Evolutionary conservation across 495 filamentous ascomycete species (phyloP), one percentile per base, ranked within the genome.

Genomic region (Podospora pseudopauciseta): DNA sequence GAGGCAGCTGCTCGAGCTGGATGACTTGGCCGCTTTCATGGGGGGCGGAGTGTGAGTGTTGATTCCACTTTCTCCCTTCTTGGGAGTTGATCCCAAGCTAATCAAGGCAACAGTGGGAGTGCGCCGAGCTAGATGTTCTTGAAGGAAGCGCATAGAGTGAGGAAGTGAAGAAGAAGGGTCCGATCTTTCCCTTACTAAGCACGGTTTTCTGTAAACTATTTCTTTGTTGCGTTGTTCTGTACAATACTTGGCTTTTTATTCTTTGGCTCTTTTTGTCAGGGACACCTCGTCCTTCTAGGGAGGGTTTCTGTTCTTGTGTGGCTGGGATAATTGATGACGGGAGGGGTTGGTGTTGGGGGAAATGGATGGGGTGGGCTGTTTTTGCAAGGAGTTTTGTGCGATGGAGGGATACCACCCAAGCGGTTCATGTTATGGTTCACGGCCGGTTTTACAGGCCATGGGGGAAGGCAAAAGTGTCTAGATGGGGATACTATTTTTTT

Each of bases 11-110:
- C 73, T 84, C 5, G 82, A 84, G 68, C 67, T 84, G 5, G 82
- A 84, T 54, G 82, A 84, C 65, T 75, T 84, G 13, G 82, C 82
- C 32, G 82, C 82, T 6, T 84, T 84, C 49, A 84, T 84, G 82
- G 82, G 82, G 6, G 82, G 82, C 28, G 82, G 82, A 59, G 82
- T 84, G 67, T 84, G 63, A 80, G 74, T 23, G 23, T 74, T 9
- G 6, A 39, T 63, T 20, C 61, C 19, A 28, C 27, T 67, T 65
- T 64, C 26, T 56, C 56, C 30, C 65, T 26, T 18, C 66, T 49
- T 49, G 39, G 39, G 39, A 49, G 39, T 49, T 16, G 15, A 49
- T 16, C 39, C 9, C 39, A 49, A 49, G 39, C 39, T 49, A 49
- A 49, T 16, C 39, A 16, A 49, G 5, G 15, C 39, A 6, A 49